phyloP scores from a whole-genome alignment of 1,284 basidiomycete genomes.

The Phellinidium pouzarii region DNA sequence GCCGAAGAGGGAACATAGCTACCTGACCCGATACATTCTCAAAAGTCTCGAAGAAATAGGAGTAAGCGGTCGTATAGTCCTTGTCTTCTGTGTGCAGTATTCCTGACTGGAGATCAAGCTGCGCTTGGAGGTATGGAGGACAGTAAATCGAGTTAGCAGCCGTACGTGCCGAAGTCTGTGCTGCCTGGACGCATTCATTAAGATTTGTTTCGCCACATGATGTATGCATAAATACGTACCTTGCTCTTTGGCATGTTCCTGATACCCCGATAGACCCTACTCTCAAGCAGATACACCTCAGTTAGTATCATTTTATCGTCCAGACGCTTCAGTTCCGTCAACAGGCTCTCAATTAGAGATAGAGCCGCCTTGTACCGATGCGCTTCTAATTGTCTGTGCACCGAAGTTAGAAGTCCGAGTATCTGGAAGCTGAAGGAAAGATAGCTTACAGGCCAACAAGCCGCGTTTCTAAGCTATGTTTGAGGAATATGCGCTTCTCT shows the following conservation, averaged over 20 bases:
- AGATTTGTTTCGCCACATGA: background rate
- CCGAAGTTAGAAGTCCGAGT: background rate
- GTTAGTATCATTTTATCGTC: slow-evolving; percentile 99
- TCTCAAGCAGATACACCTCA: slow-evolving; percentile 93
- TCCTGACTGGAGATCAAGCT: slow-evolving; percentile 89
- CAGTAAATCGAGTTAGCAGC: slow-evolving; percentile 98
- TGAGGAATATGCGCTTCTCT: slow-evolving; percentile 93
- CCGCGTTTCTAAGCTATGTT: slow-evolving; percentile 90
- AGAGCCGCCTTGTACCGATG: slow-evolving; percentile 78
- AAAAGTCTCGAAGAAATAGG: slow-evolving; percentile 97
- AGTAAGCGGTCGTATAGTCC: slow-evolving; percentile 95
- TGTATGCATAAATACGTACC: slow-evolving; percentile 33
- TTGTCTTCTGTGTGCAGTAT: slow-evolving; percentile 95
- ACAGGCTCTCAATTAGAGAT: slow-evolving; percentile 74
- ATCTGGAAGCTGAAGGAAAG: background rate
- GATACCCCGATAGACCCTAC: slow-evolving; percentile 83
- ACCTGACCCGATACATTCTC: slow-evolving; percentile 73
- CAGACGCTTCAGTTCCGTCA: slow-evolving; percentile 86
- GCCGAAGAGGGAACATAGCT: slow-evolving; percentile 30
- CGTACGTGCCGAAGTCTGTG: slow-evolving; percentile 87
- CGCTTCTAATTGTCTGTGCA: slow-evolving; percentile 65
- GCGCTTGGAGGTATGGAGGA: slow-evolving; percentile 87
- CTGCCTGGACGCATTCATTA: slow-evolving; percentile 47
- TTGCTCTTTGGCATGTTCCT: slow-evolving; percentile 95
- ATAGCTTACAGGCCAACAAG: slow-evolving; percentile 70